Evolutionary conservation across 1,139 yeast species (phyloP).

Genomic region (Kodamaea sp.): DNA sequence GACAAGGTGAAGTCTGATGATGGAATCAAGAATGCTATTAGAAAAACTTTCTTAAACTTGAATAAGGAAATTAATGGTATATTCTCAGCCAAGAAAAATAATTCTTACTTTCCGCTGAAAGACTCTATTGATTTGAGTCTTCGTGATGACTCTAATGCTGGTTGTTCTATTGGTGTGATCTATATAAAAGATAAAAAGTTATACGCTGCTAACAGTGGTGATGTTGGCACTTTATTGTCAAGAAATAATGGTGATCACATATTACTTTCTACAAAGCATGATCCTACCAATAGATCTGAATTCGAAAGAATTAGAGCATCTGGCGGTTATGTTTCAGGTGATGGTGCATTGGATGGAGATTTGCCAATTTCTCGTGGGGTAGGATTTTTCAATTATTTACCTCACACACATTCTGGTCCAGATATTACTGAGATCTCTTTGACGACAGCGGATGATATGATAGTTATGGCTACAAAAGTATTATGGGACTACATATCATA

Average conservation of each 20-base stretch:
- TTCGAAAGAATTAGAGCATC: conserved; percentile 85
- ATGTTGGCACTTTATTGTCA: conserved; percentile 77
- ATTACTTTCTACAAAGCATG: conserved; percentile 73
- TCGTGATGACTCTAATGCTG: conserved; percentile 71
- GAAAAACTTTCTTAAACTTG: conserved; percentile 73
- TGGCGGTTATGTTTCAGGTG: conserved; percentile 86
- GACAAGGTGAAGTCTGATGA: conserved; percentile 43
- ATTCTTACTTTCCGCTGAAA: conserved; percentile 23
- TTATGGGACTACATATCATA: conserved; percentile 82
- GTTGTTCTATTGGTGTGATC: conserved; percentile 79
- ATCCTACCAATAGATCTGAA: conserved; percentile 76
- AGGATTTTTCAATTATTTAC: conserved; percentile 82
- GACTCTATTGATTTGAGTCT: conserved; percentile 46
- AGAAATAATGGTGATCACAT: conserved; percentile 77
- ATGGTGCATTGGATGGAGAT: conserved; percentile 81
- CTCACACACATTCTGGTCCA: conserved; percentile 90
- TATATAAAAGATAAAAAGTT: conserved; percentile 69
- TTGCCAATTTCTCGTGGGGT: conserved; percentile 85
- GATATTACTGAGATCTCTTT: conserved; percentile 61
- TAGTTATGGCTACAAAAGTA: conserved; percentile 80
- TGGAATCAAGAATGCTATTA: conserved; percentile 61
- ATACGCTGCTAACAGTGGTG: conserved; percentile 89
- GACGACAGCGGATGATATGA: conserved; percentile 72
- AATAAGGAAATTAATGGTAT: conserved; percentile 69
- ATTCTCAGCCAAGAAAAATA: conserved; percentile 34